Conservation (phyloP, 768 basidiomycete species). For the Glaciozyma martinii region DNA sequence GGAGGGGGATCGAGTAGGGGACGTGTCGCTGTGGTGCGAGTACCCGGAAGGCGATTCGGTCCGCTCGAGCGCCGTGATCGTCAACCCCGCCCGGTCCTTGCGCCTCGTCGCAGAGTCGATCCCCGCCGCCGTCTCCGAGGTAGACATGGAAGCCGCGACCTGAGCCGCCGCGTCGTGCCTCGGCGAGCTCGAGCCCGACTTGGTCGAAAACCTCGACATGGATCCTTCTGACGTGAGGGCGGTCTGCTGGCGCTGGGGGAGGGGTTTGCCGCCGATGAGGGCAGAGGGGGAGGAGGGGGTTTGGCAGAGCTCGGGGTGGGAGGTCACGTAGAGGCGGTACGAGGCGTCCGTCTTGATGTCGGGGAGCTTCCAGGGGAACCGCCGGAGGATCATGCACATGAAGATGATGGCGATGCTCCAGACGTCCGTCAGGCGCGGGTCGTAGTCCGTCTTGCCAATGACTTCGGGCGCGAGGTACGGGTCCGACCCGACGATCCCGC, state of each 20-base stretch:
- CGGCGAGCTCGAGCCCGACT: slow-evolving; percentile 23
- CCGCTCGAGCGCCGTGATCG: slow-evolving; percentile 27
- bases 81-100: slow-evolving; percentile 11
- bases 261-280: slow-evolving; percentile 29
- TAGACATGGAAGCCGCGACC: too few relatives aligned
- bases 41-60: slow-evolving; percentile 19
- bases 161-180: slow-evolving; percentile 7
- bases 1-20: slow-evolving; percentile 2
- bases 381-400: slow-evolving; percentile 93
- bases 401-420: slow-evolving; percentile 99
- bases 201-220: slow-evolving; percentile 18
- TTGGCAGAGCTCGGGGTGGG: slow-evolving; percentile 73
- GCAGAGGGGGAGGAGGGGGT: slow-evolving; percentile 9
- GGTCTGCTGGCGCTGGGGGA: slow-evolving; percentile 18
- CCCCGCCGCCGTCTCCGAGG: background rate
- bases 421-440: slow-evolving; percentile 94
- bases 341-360: slow-evolving; percentile 86
- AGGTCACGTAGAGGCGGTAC: slow-evolving; percentile 82
- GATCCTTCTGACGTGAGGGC: background rate
- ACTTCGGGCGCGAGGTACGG: slow-evolving; percentile 98
- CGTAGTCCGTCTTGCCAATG: slow-evolving; percentile 66
- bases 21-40: background rate
- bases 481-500: slow-evolving; percentile 91
- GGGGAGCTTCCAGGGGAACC: slow-evolving; percentile 99
- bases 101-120: slow-evolving; percentile 12